These are phyloP conservation scores for Hymenoscyphus repandus DNA, from an alignment of 2,329 filamentous ascomycete species.

Conservation along the genomic window DNA sequence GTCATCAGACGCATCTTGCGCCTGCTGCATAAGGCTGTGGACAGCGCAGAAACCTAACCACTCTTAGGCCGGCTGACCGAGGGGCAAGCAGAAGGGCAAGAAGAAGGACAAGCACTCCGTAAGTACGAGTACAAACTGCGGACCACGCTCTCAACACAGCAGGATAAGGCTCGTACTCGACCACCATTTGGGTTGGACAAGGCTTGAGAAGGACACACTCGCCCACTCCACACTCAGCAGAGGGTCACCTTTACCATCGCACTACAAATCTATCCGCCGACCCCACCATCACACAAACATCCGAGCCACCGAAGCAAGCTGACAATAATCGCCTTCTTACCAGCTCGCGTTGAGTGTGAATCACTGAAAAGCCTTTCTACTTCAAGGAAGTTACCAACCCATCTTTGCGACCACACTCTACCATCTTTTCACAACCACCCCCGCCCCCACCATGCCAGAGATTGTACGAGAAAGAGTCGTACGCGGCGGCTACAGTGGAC, in stretches of 20 bases:
- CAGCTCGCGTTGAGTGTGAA: neutral
- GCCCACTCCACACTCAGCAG: no score
- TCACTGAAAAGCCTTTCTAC: no score
- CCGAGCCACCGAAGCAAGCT: neutral
- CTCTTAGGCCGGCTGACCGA: neutral
- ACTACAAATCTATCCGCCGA: neutral
- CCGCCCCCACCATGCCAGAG: slow-evolving; percentile 20
- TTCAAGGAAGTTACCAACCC: neutral
- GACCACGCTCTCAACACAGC: no score
- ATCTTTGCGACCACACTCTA: neutral
- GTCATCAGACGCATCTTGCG: neutral
- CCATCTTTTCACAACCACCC: neutral
- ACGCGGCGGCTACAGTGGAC: slow-evolving; percentile 17
- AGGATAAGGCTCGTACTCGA: no score
- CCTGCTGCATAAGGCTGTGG: neutral
- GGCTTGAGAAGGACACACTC: no score
- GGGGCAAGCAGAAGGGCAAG: neutral
- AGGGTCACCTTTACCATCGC: no score
- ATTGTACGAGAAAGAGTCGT: slow-evolving; percentile 17
- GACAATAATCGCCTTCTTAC: neutral
- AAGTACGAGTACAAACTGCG: neutral
- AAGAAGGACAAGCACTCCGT: neutral
- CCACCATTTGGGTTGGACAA: no score
- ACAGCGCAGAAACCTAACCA: neutral
- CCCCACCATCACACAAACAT: slow-evolving; percentile 3